phyloP scores from a whole-genome alignment of 192 early-diverging fungal genomes.

The Linnemannia elongata region DNA sequence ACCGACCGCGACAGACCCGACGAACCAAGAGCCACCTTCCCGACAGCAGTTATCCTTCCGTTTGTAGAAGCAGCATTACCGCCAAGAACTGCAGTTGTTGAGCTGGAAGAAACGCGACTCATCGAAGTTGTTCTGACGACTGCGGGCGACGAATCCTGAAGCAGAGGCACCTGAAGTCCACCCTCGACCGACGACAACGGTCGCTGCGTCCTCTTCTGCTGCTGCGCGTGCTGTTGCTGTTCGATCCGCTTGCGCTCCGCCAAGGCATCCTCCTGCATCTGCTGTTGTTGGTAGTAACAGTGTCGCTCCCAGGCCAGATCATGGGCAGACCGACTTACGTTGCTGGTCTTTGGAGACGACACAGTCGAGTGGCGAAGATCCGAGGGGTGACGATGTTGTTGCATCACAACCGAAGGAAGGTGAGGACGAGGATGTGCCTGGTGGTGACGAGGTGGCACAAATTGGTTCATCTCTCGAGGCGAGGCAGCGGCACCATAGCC shows the following conservation, averaged over 20 bases:
- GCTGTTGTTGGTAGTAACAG: constrained; percentile 49
- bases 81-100: background rate
- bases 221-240: background rate
- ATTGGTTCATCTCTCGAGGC: background rate
- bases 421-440: background rate
- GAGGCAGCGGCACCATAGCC: background rate
- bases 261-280: constrained; percentile 28
- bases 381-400: background rate
- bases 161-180: background rate
- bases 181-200: background rate
- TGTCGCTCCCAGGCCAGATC: constrained; percentile 55
- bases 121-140: background rate
- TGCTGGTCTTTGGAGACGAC: background rate
- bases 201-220: background rate
- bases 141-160: background rate
- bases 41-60: background rate
- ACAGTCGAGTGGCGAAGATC: background rate
- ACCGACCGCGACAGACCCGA: background rate
- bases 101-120: background rate
- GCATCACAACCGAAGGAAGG: background rate
- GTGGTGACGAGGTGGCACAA: background rate
- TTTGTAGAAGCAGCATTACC: background rate
- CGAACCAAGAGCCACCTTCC: background rate
- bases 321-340: constrained; percentile 13
- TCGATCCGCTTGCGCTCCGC: constrained; percentile 30